Evolutionary conservation across 2,329 filamentous ascomycete genomes (phyloP).

Genomic region (Aureobasidium sp.): DNA sequence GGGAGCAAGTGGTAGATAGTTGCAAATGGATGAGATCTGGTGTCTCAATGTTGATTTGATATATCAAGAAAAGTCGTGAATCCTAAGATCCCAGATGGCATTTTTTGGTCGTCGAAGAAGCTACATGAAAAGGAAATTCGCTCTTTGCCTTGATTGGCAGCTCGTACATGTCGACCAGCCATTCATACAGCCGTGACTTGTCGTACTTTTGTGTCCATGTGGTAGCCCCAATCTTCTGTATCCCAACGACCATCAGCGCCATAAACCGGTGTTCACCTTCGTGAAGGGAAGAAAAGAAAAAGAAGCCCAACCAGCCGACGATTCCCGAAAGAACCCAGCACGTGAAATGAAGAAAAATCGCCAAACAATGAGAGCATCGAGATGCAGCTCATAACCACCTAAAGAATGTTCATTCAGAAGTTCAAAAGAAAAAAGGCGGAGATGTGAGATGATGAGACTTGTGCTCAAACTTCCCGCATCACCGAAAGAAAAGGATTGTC

Average conservation of each 20-base stretch:
- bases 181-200: not conserved
- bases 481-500: slow-evolving; percentile 12
- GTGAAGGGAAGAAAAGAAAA: not conserved
- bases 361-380: slow-evolving; percentile 2
- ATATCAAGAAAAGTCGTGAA: slow-evolving; percentile 1
- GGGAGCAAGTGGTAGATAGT: not conserved
- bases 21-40: not conserved
- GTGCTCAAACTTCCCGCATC: not conserved
- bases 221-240: slow-evolving; percentile 1
- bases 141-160: not conserved
- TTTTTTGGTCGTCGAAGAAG: slow-evolving; percentile 9
- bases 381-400: not conserved
- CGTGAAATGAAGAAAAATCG: not conserved
- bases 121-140: slow-evolving; percentile 6
- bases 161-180: not conserved
- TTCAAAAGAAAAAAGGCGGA: slow-evolving; percentile 1
- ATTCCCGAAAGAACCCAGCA: slow-evolving; percentile 2
- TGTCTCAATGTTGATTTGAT: slow-evolving; percentile 1
- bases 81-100: slow-evolving; percentile 8
- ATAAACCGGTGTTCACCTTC: not conserved
- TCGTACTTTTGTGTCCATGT: not conserved
- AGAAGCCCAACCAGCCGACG: not conserved
- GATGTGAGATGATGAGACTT: not conserved
- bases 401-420: slow-evolving; percentile 12
- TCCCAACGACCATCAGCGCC: slow-evolving; percentile 10